Base-by-base conservation (phyloP, 108 stramenopile genomes). In the Fragilariopsis cylindrus region DNA sequence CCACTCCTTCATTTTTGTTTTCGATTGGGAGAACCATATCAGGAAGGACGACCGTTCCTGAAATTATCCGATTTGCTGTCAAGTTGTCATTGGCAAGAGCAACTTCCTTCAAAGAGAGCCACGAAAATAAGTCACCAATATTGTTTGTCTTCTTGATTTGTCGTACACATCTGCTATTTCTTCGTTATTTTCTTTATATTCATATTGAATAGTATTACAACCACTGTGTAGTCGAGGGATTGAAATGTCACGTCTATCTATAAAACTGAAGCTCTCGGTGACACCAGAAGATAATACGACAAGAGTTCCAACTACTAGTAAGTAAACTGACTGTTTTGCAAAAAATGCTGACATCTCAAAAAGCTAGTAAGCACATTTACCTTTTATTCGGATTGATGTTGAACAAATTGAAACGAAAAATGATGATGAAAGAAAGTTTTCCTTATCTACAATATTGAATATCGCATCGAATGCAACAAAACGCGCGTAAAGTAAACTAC, bases 41-140 rank as follows among this genome's bases (percentile, higher is more conserved):
- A 16, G 77, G 71, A 3, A 71, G 48, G 13, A 12, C 55, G 4
- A 71, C 71, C 40, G 62, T 68, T 9, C 67, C 67, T 15, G 49
- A 49, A 7, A 68, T n/a, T 11, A 68, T 45, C 5, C 4, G 30
- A 11, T 21, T 18, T 56, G 5, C 55, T 19, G 16, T 40, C 18
- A 40, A n/a, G 16, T 40, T 30, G 5, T 63, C 62, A 15, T 63
- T 46, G 8, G 62, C 62, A 43, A 43, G 0, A 12, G 62, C 42
- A n/a, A 43, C 11, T 45, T 63, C 43, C 16, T 40, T 42, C 5
- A 11, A 45, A 8, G 42, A 63, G n/a, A n/a, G 43, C 62, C 62
- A 63, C 21, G 62, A 9, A 43, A 63, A 43, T 3, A n/a, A 63
- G 43, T 15, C 7, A 45, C 2, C 39, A 15, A 9, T n/a, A 45